A percentile compares a stretch with the other conserved stretches of the same genome.
Evolutionary conservation across 495 filamentous ascomycete species (phyloP).

Genomic region (Aspergillus cristatus): DNA sequence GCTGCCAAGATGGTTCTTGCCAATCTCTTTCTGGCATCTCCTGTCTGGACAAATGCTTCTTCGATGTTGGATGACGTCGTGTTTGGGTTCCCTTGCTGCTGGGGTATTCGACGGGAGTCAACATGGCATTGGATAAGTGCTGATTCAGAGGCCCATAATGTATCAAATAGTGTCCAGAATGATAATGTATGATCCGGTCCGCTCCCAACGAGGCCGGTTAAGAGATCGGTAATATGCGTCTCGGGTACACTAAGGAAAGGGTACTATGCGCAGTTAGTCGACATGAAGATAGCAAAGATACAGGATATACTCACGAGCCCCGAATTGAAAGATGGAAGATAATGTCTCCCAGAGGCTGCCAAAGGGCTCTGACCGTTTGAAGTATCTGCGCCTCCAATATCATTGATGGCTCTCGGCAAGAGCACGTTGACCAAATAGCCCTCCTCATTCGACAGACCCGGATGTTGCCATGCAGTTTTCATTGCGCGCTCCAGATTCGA

Average conservation of each 20-base stretch:
- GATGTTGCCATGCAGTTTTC: slow-evolving; percentile 16
- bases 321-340: slow-evolving; percentile 6
- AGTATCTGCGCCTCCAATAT: slow-evolving; percentile 10
- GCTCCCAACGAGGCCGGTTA: slow-evolving; percentile 10
- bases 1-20: slow-evolving; percentile 15
- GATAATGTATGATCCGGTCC: slow-evolving; percentile 10
- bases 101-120: slow-evolving; percentile 15
- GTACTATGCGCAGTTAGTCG: slow-evolving; percentile 12
- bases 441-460: slow-evolving; percentile 13
- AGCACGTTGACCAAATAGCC: slow-evolving; percentile 14
- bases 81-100: slow-evolving; percentile 12
- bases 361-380: slow-evolving; percentile 2
- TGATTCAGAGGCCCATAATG: slow-evolving; percentile 16
- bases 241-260: slow-evolving; percentile 11
- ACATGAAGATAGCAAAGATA: neutral
- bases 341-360: slow-evolving; percentile 1
- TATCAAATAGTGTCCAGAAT: slow-evolving; percentile 14
- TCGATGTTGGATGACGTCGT: slow-evolving; percentile 10
- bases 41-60: slow-evolving; percentile 10
- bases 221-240: slow-evolving; percentile 13
- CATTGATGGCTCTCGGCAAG: slow-evolving; percentile 11
- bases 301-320: slow-evolving; percentile 16
- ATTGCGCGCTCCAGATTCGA: slow-evolving; percentile 17
- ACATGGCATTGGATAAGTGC: slow-evolving; percentile 18
- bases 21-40: slow-evolving; percentile 12